phyloP scores from a whole-genome alignment of 2,329 filamentous ascomycete genomes.

The Aspergillus versicolor region DNA sequence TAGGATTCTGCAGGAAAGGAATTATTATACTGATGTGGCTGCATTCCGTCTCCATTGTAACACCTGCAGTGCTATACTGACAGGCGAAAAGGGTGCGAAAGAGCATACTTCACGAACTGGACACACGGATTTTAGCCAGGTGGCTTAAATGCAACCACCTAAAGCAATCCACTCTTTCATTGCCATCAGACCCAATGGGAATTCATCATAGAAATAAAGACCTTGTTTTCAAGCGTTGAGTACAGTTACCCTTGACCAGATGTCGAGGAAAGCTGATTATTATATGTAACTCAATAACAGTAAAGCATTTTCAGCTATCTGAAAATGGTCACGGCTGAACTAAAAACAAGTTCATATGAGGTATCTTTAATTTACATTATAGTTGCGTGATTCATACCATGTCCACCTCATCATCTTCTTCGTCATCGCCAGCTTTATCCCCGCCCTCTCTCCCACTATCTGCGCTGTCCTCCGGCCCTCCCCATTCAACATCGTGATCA shows the following conservation, averaged over 20 bases:
- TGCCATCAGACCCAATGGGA: not conserved
- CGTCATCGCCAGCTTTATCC: slow-evolving; percentile 33
- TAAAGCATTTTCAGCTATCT: no score
- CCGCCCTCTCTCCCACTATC: slow-evolving; percentile 35
- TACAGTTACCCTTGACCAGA: not conserved
- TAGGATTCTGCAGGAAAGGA: slow-evolving; percentile 63
- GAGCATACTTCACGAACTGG: slow-evolving; percentile 48
- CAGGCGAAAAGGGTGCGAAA: slow-evolving; percentile 48
- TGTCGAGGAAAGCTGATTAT: no score
- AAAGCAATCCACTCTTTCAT: not conserved
- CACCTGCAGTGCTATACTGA: slow-evolving; percentile 46
- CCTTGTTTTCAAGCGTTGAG: not conserved
- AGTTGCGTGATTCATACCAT: slow-evolving; percentile 30
- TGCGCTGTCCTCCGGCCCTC: slow-evolving; percentile 36
- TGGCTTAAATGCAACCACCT: slow-evolving; percentile 24
- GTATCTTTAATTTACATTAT: slow-evolving; percentile 19
- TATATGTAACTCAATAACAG: no score
- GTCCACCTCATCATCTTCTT: slow-evolving; percentile 40
- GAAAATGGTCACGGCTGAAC: no score
- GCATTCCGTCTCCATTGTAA: slow-evolving; percentile 79
- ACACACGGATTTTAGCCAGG: slow-evolving; percentile 52
- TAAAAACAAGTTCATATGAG: not conserved
- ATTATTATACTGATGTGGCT: slow-evolving; percentile 88
- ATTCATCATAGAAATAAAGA: not conserved
- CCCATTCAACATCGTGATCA: slow-evolving; percentile 42